phyloP scores from a whole-genome alignment of 2,329 filamentous ascomycete species.

The Drechslerella coelobrocha region DNA sequence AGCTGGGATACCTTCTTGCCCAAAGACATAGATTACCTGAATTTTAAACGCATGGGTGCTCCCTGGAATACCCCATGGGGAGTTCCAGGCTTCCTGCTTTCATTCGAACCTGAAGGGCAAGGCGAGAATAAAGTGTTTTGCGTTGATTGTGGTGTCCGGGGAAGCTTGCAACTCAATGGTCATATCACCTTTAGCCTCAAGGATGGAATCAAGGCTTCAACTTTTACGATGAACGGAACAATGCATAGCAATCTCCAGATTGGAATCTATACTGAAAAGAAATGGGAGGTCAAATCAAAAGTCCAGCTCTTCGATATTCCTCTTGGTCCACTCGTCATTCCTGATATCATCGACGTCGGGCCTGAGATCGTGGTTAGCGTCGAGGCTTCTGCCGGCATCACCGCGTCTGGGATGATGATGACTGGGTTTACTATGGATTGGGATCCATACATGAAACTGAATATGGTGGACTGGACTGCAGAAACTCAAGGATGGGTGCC shows the following conservation, averaged over 20 bases:
- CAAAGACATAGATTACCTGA: slow-evolving; percentile 16
- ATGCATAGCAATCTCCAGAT: slow-evolving; percentile 36
- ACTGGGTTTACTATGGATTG: slow-evolving; percentile 41
- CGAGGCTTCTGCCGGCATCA: slow-evolving; percentile 26
- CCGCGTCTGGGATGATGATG: slow-evolving; percentile 27
- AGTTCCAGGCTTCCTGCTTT: slow-evolving; percentile 22
- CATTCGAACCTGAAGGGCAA: slow-evolving; percentile 4
- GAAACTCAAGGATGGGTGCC: slow-evolving; percentile 37
- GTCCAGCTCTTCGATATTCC: slow-evolving; percentile 38
- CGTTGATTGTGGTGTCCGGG: slow-evolving; percentile 36
- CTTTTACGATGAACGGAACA: slow-evolving; percentile 43
- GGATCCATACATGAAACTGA: slow-evolving; percentile 34
- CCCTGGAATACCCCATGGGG: slow-evolving; percentile 43
- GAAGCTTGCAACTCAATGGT: slow-evolving; percentile 33
- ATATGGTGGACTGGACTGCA: slow-evolving; percentile 36
- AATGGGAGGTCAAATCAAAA: slow-evolving; percentile 16
- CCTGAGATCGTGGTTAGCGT: slow-evolving; percentile 35
- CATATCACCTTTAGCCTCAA: slow-evolving; percentile 39
- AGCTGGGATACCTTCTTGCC: slow-evolving; percentile 32
- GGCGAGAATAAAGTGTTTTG: slow-evolving; percentile 32
- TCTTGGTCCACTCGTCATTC: slow-evolving; percentile 25
- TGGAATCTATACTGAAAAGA: slow-evolving; percentile 19
- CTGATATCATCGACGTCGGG: slow-evolving; percentile 32
- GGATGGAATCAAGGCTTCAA: slow-evolving; percentile 32
- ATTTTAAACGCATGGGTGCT: slow-evolving; percentile 23